Evolutionary conservation across 805 yeast genomes (phyloP).

Genomic region (Tetrapisispora arboricola): DNA sequence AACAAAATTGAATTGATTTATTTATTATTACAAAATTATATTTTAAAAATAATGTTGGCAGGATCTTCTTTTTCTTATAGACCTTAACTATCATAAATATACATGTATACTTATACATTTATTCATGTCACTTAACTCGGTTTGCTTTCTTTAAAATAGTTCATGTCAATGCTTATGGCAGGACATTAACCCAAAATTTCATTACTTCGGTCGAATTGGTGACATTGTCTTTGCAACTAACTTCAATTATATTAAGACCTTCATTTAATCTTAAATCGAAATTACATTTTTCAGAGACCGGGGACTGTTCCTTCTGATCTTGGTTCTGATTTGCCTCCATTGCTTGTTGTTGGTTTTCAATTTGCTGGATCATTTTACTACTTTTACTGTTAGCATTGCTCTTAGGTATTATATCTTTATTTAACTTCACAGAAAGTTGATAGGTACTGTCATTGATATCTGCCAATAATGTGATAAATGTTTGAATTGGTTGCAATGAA

Average conservation of each 20-base stretch:
- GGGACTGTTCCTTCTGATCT: slow-evolving; percentile 3
- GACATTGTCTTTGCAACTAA: slow-evolving; percentile 13
- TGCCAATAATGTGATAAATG: slow-evolving; percentile 19
- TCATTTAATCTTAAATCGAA: slow-evolving; percentile 24
- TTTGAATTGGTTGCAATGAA: slow-evolving; percentile 24
- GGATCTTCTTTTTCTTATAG: no score
- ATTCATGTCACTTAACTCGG: no score
- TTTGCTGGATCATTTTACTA: slow-evolving; percentile 1
- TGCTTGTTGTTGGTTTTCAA: neutral
- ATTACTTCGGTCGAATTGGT: slow-evolving; percentile 12
- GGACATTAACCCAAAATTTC: slow-evolving; percentile 26
- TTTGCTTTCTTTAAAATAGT: no score
- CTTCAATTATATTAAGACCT: slow-evolving; percentile 24
- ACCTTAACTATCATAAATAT: no score
- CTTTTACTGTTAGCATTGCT: slow-evolving; percentile 4
- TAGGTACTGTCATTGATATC: slow-evolving; percentile 5
- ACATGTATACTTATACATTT: no score
- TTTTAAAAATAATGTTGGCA: no score
- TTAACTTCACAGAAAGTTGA: slow-evolving; percentile 13
- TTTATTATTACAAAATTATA: neutral
- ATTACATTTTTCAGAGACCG: slow-evolving; percentile 10
- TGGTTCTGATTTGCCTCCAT: neutral
- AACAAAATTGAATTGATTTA: no score
- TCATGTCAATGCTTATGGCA: no score
- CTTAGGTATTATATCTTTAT: slow-evolving; percentile 16